Conservation (phyloP, 371 early-diverging fungal species). For the Mucor indicus region DNA sequence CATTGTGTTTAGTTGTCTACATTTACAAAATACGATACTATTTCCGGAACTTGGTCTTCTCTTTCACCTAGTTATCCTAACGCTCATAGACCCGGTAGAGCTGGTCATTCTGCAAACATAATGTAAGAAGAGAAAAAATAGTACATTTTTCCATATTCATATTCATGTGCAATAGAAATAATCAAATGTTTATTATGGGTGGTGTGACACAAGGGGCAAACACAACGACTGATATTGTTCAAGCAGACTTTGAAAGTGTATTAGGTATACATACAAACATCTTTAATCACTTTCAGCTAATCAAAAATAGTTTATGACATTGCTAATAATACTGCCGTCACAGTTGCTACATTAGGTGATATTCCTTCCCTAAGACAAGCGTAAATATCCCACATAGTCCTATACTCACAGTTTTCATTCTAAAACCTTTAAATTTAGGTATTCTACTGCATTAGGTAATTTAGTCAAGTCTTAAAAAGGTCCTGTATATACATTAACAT, state of each 20-base stretch:
- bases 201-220: conserved; percentile 17
- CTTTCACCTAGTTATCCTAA: conserved; percentile 17
- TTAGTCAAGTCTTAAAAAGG: background rate
- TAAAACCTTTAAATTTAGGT: conserved; percentile 5
- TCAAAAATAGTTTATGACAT: conserved; percentile 32
- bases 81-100: conserved; percentile 27
- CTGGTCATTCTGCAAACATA: conserved; percentile 28
- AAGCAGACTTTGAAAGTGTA: conserved; percentile 38
- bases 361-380: conserved; percentile 22
- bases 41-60: conserved; percentile 14
- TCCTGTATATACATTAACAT: background rate
- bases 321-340: conserved; percentile 21
- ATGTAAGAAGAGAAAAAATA: conserved; percentile 21
- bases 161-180: conserved; percentile 14
- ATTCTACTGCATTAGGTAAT: conserved; percentile 30
- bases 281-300: too few species aligned
- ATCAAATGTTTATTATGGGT: conserved; percentile 41
- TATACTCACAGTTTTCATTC: background rate
- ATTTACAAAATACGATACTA: conserved; percentile 25
- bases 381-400: conserved; percentile 4
- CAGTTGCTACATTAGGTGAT: conserved; percentile 42
- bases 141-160: background rate
- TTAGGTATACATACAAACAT: conserved; percentile 20
- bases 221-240: background rate
- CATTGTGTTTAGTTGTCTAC: conserved; percentile 16